phyloP scores from a whole-genome alignment of 208 protist genomes.

The Leishmania arabica region DNA sequence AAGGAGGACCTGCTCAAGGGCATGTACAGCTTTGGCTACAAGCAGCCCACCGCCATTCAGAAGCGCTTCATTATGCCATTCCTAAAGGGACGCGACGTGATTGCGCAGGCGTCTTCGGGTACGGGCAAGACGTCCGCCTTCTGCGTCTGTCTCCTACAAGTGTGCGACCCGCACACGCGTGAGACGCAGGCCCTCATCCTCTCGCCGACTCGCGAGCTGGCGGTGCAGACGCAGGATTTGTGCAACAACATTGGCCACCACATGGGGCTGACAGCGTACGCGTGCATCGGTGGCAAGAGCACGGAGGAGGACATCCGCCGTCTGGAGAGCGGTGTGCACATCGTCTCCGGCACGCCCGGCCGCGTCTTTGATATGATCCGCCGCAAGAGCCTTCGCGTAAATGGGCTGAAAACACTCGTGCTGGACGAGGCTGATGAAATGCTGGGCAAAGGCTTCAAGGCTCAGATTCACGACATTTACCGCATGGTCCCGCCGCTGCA shows the following conservation, averaged over 20 bases:
- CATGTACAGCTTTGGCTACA: conserved; percentile 99
- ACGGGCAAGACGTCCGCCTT: conserved; percentile 99
- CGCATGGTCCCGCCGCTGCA: conserved; percentile 92
- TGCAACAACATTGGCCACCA: conserved; percentile 94
- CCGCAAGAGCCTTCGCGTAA: conserved; percentile 78
- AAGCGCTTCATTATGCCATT: conserved; percentile 96
- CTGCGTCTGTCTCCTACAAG: conserved; percentile 92
- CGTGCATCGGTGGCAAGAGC: conserved; percentile 91
- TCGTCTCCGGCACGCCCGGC: conserved; percentile 98
- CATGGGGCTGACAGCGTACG: conserved; percentile 91
- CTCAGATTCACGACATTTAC: conserved; percentile 99
- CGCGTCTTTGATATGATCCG: conserved; percentile 98
- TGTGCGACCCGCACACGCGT: conserved; percentile 74
- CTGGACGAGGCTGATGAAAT: conserved; percentile 99
- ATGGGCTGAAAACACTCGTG: conserved; percentile 93
- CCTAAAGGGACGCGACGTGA: conserved; percentile 91
- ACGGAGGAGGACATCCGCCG: conserved; percentile 94
- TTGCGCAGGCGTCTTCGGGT: conserved; percentile 98
- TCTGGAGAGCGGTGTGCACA: conserved; percentile 92
- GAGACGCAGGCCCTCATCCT: conserved; percentile 97
- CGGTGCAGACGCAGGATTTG: conserved; percentile 96
- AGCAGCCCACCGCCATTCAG: conserved; percentile 98
- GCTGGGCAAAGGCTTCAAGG: conserved; percentile 98
- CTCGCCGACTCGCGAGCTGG: conserved; percentile 98
- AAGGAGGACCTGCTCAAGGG: conserved; percentile 90